These are phyloP conservation scores for Magnaporthiopsis rhizophila DNA, from an alignment of 2,329 filamentous ascomycete genomes.

Conservation along the genomic window DNA sequence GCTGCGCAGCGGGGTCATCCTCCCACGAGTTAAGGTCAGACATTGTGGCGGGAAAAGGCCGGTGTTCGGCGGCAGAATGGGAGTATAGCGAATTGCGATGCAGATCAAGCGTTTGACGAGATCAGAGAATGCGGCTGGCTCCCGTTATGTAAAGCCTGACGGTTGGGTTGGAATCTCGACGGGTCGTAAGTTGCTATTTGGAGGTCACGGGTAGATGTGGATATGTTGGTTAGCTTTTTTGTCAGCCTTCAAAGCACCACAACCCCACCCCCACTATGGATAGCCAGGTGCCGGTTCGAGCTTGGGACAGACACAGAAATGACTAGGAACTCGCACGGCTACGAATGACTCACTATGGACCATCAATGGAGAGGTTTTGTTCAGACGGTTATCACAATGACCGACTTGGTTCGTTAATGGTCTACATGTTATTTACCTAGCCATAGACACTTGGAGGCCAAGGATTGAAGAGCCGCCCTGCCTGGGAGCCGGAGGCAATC, in stretches of 20 bases:
- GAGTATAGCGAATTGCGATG: not conserved
- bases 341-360: not conserved
- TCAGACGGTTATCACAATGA: not conserved
- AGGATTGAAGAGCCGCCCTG: not conserved
- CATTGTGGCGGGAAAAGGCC: constrained; percentile 44
- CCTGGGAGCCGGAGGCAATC: not conserved
- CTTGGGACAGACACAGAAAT: not conserved
- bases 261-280: not conserved
- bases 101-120: too few species aligned
- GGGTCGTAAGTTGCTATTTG: not conserved
- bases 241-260: not conserved
- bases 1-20: constrained; percentile 64
- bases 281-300: not conserved
- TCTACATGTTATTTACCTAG: not conserved
- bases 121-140: not conserved
- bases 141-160: not conserved
- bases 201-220: not conserved
- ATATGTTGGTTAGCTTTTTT: not conserved
- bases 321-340: not conserved
- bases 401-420: not conserved
- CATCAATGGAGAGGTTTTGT: not conserved
- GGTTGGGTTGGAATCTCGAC: not conserved
- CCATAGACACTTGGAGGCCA: not conserved
- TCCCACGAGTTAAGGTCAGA: constrained; percentile 93
- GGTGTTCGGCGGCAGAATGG: not conserved